These are phyloP conservation scores for Alternaria sp. DNA, from an alignment of 2,329 filamentous ascomycete genomes.

Conservation along the genomic window DNA sequence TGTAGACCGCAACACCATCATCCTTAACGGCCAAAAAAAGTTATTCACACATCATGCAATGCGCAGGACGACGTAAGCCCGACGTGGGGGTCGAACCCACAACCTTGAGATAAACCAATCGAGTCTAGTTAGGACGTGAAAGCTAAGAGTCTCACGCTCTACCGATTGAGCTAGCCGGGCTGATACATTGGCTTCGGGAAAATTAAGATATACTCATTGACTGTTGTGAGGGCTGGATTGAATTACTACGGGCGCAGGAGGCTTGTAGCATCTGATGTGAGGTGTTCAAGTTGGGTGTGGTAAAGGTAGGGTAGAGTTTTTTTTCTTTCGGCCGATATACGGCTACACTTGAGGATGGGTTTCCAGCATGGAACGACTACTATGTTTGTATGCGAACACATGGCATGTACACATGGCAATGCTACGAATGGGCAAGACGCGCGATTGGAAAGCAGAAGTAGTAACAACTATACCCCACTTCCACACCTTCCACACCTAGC, in stretches of 20 bases:
- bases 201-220: background rate
- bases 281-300: background rate
- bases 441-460: no score
- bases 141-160: slow-evolving; percentile 51
- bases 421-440: background rate
- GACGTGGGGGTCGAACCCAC: background rate
- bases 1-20: background rate
- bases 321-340: background rate
- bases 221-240: background rate
- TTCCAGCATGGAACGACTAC: background rate
- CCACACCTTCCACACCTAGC: background rate
- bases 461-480: background rate
- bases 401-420: background rate
- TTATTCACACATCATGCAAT: no score
- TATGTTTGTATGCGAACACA: background rate
- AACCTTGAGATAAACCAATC: slow-evolving; percentile 2
- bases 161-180: slow-evolving; percentile 42
- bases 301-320: background rate
- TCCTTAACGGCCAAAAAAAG: background rate
- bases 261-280: background rate
- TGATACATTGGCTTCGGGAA: background rate
- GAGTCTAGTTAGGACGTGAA: slow-evolving; percentile 2
- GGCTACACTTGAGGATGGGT: background rate
- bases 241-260: background rate
- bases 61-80: background rate